Conservation (phyloP, 257 asterid species). For the Gentiana macrophylla region DNA sequence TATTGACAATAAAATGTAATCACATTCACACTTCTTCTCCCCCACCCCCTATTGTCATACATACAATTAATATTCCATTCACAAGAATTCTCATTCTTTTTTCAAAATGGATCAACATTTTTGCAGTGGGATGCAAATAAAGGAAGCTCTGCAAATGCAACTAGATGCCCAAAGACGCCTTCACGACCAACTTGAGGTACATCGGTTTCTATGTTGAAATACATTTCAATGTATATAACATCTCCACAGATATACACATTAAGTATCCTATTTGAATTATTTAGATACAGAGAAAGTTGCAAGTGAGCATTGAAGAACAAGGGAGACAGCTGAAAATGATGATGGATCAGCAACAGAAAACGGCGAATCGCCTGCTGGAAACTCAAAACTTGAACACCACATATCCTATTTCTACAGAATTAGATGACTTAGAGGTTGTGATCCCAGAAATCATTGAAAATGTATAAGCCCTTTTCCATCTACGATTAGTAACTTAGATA, state of each 20-base stretch:
- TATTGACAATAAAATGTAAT: constrained; percentile 43
- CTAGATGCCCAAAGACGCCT: constrained; percentile 74
- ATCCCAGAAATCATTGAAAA: constrained; percentile 31
- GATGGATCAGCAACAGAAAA: constrained; percentile 53
- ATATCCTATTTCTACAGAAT: constrained; percentile 22
- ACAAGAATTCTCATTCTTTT: neutral
- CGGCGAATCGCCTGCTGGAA: constrained; percentile 21
- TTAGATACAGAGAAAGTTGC: constrained; percentile 46
- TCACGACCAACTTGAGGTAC: constrained; percentile 88
- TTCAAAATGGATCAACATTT: neutral
- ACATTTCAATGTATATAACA: no score
- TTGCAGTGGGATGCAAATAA: constrained; percentile 60
- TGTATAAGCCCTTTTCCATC: neutral
- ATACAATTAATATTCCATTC: neutral
- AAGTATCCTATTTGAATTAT: constrained; percentile 7
- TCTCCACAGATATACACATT: neutral
- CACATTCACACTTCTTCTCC: neutral
- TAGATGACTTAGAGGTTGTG: constrained; percentile 26
- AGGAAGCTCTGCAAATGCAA: constrained; percentile 65
- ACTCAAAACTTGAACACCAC: constrained; percentile 17
- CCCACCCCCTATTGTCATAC: neutral
- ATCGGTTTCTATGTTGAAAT: neutral
- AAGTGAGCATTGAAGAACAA: constrained; percentile 68
- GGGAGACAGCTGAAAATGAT: constrained; percentile 47
- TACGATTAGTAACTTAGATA: no score